Conservation (phyloP, 169 alveolate genomes). For the Plasmodium knowlesi region DNA sequence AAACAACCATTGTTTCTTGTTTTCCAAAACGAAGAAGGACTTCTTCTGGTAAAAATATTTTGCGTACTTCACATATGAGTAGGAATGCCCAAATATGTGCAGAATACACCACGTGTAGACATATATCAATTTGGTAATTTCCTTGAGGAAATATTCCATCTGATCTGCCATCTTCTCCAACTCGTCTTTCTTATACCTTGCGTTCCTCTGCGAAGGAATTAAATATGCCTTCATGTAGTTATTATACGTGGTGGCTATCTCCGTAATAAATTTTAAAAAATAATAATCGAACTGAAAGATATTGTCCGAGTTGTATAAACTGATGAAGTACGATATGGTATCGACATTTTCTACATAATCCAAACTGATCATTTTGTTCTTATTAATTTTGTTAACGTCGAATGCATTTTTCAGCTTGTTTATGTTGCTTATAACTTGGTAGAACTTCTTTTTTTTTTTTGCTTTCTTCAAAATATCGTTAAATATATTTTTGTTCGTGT, state of each 20-base stretch:
- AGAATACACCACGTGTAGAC: conserved; percentile 63
- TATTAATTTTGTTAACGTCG: conserved; percentile 25
- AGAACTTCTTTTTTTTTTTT: conserved; percentile 38
- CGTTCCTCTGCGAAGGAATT: neutral
- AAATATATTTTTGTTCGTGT: conserved; percentile 37
- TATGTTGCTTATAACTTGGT: conserved; percentile 34
- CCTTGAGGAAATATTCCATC: conserved; percentile 22
- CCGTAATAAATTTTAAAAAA: conserved; percentile 60
- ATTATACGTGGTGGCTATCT: conserved; percentile 55
- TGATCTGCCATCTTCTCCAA: neutral
- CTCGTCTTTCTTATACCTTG: conserved; percentile 6
- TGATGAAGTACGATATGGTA: conserved; percentile 57
- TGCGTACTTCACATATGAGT: conserved; percentile 69
- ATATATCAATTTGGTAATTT: conserved; percentile 44
- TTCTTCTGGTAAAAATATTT: conserved; percentile 68
- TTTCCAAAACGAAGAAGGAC: conserved; percentile 60
- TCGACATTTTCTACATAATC: conserved; percentile 53
- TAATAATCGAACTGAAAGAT: conserved; percentile 68
- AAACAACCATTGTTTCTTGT: conserved; percentile 35
- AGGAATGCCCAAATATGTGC: conserved; percentile 66
- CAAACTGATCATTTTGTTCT: conserved; percentile 34
- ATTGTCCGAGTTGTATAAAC: conserved; percentile 53
- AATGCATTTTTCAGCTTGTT: conserved; percentile 48
- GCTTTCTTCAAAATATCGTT: conserved; percentile 50
- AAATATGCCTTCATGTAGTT: conserved; percentile 48